These are phyloP conservation scores for Cercophora sp. DNA, from an alignment of 495 filamentous ascomycete genomes.

Conservation along the genomic window DNA sequence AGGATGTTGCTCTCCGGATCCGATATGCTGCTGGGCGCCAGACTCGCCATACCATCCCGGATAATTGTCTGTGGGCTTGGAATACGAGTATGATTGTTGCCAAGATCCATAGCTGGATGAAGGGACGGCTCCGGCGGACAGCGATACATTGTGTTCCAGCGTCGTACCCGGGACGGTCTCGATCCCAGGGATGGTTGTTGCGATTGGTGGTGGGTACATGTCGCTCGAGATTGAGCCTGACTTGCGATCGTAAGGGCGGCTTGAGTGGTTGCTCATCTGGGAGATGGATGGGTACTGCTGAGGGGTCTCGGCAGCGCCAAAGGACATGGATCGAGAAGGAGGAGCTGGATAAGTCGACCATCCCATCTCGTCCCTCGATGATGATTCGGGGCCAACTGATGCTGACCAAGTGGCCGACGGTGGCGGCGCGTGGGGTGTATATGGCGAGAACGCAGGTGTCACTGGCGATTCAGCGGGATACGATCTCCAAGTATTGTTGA, in stretches of 20 bases:
- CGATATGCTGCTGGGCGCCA: conserved; percentile 23
- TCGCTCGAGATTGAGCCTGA: conserved; percentile 28
- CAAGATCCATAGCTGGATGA: conserved; percentile 38
- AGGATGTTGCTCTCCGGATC: conserved; percentile 25
- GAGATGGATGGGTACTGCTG: conserved; percentile 32
- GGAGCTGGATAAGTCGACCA: conserved; percentile 40
- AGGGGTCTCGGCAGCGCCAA: conserved; percentile 31
- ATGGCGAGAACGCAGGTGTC: conserved; percentile 38
- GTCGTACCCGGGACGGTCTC: conserved; percentile 35
- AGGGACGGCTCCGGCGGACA: conserved; percentile 40
- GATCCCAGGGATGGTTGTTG: conserved; percentile 35
- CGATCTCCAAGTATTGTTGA: conserved; percentile 35
- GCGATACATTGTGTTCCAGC: conserved; percentile 29
- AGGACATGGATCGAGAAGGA: conserved; percentile 42
- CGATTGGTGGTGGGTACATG: conserved; percentile 35
- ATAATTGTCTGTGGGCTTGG: conserved; percentile 35
- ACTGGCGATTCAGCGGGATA: conserved; percentile 39
- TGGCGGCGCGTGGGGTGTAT: conserved; percentile 34
- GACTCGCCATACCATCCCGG: conserved; percentile 40
- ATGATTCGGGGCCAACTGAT: conserved; percentile 28
- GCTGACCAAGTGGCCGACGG: conserved; percentile 39
- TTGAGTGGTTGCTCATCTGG: conserved; percentile 25
- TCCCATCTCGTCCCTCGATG: conserved; percentile 29
- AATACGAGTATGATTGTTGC: conserved; percentile 42
- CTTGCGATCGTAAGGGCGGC: conserved; percentile 34